phyloP scores from a whole-genome alignment of 306 rosid species.

The Cucurbita moschata region DNA sequence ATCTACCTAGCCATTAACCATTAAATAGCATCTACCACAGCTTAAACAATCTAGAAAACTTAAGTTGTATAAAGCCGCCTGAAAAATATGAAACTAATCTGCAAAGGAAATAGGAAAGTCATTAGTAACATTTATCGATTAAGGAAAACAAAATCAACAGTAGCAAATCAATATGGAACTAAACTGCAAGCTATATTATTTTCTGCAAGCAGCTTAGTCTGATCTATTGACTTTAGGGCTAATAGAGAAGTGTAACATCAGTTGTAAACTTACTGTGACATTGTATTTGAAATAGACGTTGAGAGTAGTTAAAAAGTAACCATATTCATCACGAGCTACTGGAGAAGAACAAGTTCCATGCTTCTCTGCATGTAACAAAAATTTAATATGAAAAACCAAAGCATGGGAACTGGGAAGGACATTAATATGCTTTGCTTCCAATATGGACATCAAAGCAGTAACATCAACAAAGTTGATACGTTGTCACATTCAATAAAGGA shows the following conservation, averaged over 20 bases:
- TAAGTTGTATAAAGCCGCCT: background rate
- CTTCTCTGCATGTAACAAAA: slow-evolving; percentile 56
- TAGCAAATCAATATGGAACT: background rate
- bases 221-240: background rate
- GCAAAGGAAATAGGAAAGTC: background rate
- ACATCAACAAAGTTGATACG: background rate
- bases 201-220: background rate
- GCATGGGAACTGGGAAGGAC: background rate
- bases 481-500: background rate
- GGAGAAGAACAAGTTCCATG: slow-evolving; percentile 87
- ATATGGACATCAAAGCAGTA: background rate
- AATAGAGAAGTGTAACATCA: background rate
- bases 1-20: background rate
- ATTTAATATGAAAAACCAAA: background rate
- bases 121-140: background rate
- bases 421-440: background rate
- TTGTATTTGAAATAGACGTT: slow-evolving; percentile 75
- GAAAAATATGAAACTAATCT: background rate
- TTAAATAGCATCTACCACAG: background rate
- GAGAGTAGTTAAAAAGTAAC: slow-evolving; percentile 48
- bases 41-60: background rate
- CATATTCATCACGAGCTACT: slow-evolving; percentile 58
- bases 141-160: background rate
- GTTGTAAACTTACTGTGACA: slow-evolving; percentile 60
- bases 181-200: background rate